These are phyloP conservation scores for Aquilaria yunnanensis DNA, from an alignment of 345 rosid genomes.

Conservation along the genomic window DNA sequence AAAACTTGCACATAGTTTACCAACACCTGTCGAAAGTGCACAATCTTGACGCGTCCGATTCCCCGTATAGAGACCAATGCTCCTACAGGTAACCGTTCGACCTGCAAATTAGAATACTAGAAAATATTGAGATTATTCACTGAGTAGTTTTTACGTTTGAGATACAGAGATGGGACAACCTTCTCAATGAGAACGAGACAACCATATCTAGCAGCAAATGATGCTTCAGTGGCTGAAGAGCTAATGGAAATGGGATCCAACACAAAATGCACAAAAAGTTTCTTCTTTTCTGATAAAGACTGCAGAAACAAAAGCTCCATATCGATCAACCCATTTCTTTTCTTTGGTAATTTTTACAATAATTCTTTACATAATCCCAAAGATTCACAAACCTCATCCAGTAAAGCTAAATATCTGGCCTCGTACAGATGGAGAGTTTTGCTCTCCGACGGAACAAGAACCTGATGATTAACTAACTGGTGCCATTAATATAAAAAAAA, in stretches of 20 bases:
- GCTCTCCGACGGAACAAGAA: constrained; percentile 72
- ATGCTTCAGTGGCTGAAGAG: constrained; percentile 50
- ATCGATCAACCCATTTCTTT: neutral
- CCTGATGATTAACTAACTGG: constrained; percentile 24
- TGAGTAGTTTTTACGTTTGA: neutral
- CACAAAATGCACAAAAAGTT: constrained; percentile 73
- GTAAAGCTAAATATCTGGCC: constrained; percentile 65
- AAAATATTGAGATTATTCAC: neutral
- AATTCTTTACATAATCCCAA: no score
- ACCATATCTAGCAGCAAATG: constrained; percentile 76
- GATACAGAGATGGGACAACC: constrained; percentile 24
- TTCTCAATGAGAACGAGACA: constrained; percentile 67
- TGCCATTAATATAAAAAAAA: neutral
- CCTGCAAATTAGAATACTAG: constrained; percentile 30
- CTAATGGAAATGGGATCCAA: constrained; percentile 62
- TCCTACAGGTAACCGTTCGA: constrained; percentile 63
- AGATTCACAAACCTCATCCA: constrained; percentile 49
- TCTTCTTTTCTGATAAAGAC: constrained; percentile 48
- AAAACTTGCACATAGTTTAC: constrained; percentile 9
- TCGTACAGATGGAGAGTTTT: constrained; percentile 70
- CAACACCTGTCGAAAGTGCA: constrained; percentile 41
- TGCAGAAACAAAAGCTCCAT: constrained; percentile 22
- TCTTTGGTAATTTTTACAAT: no score
- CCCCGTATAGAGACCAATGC: constrained; percentile 70
- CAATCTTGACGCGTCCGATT: constrained; percentile 58